A percentile compares a stretch with the other conserved stretches of the same genome.
Evolutionary conservation across 495 filamentous ascomycete genomes (phyloP).

Genomic region (Xylaria longipes): DNA sequence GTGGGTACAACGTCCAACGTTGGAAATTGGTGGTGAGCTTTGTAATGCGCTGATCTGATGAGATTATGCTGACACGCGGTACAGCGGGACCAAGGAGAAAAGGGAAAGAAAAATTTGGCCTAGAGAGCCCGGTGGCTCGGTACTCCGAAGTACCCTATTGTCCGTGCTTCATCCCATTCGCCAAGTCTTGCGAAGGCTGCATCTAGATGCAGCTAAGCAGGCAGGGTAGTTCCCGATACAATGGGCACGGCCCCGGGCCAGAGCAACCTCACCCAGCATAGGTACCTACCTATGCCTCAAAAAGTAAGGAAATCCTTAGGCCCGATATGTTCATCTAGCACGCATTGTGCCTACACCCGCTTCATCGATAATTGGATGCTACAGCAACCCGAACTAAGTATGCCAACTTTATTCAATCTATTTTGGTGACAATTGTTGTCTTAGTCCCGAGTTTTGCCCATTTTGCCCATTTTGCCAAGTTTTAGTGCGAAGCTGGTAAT

Average conservation of each 20-base stretch:
- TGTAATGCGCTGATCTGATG: slow-evolving; percentile 9
- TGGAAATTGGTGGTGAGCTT: slow-evolving; percentile 15
- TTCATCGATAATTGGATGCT: background rate
- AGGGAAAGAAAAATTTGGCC: slow-evolving; percentile 2
- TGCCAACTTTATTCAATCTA: slow-evolving; percentile 7
- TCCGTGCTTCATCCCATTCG: slow-evolving; percentile 14
- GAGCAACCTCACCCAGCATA: slow-evolving; percentile 1
- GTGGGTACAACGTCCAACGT: background rate
- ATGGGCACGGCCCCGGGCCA: too few species aligned
- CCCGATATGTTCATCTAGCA: background rate
- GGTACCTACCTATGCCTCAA: background rate
- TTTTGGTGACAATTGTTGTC: slow-evolving; percentile 2
- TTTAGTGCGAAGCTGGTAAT: background rate
- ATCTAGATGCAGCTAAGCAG: slow-evolving; percentile 8
- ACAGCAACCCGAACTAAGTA: background rate
- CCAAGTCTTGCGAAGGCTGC: slow-evolving; percentile 23
- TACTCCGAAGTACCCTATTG: slow-evolving; percentile 19
- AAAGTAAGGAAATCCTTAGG: background rate
- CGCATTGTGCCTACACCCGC: background rate
- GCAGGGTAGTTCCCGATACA: slow-evolving; percentile 8
- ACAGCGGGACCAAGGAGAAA: background rate
- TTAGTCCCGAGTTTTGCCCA: background rate
- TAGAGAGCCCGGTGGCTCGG: slow-evolving; percentile 19
- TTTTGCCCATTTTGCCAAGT: slow-evolving; percentile 2
- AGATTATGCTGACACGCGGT: background rate